A percentile compares a stretch with the other conserved stretches of the same genome.
Evolutionary conservation across 2,329 filamentous ascomycete species (phyloP).

Genomic region (Penicillium sp.): DNA sequence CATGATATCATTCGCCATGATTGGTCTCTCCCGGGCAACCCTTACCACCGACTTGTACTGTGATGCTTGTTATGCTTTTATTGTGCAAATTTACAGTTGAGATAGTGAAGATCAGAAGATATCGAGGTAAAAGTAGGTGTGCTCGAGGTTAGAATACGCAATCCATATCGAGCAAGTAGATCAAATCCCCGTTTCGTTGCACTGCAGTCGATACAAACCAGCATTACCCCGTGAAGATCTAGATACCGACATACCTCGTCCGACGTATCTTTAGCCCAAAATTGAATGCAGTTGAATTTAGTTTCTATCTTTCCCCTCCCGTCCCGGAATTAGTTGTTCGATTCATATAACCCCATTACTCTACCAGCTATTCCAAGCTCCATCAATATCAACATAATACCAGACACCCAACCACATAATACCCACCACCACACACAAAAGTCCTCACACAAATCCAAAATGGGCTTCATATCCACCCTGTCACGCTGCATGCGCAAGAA

Average conservation of each 20-base stretch:
- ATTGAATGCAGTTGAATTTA: neutral
- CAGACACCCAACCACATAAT: too few relatives aligned
- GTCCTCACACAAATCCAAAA: neutral
- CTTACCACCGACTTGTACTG: neutral
- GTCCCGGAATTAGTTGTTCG: neutral
- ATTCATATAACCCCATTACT: neutral
- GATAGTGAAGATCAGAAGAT: neutral
- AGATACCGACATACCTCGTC: conserved; percentile 8
- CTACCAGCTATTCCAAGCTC: neutral
- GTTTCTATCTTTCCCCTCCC: neutral
- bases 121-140: neutral
- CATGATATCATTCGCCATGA: conserved; percentile 1
- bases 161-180: neutral
- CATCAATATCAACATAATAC: neutral
- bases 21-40: neutral
- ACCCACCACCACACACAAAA: neutral
- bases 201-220: neutral
- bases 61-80: neutral
- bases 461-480: conserved; percentile 23
- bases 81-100: neutral
- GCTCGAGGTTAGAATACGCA: neutral
- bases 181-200: neutral
- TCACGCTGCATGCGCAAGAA: conserved; percentile 17
- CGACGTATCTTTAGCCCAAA: neutral
- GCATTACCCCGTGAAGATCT: neutral